Percentiles rank a stretch among this genome's conserved stretches.
phyloP scores from a whole-genome alignment of 768 basidiomycete species.

The Pleurotus tuber-regium region DNA sequence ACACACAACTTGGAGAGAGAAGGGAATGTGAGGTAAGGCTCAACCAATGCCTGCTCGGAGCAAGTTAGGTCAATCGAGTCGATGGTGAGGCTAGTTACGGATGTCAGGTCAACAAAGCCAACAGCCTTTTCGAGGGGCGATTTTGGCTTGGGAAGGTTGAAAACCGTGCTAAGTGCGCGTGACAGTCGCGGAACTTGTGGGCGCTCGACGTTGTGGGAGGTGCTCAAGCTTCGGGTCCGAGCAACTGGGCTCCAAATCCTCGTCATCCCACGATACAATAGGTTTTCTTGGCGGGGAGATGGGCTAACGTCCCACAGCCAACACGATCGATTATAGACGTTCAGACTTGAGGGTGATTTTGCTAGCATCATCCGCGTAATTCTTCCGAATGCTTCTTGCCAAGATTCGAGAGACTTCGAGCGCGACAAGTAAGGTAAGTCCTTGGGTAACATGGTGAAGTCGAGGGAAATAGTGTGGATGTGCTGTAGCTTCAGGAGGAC shows the following conservation, averaged over 20 bases:
- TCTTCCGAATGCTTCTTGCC: neutral
- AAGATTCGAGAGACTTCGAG: neutral
- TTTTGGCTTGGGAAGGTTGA: too few species aligned
- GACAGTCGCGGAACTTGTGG: too few species aligned
- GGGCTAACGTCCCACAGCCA: neutral
- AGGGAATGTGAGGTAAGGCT: slow-evolving; percentile 18
- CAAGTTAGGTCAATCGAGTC: neutral
- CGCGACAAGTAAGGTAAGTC: neutral
- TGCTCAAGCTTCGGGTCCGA: too few species aligned
- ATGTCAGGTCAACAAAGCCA: neutral
- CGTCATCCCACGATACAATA: too few species aligned
- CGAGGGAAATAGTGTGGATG: neutral
- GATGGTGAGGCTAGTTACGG: neutral
- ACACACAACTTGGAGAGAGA: slow-evolving; percentile 17
- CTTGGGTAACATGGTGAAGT: neutral
- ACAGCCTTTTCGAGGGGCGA: neutral
- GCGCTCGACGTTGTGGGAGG: too few species aligned
- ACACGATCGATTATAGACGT: neutral
- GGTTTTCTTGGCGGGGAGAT: too few species aligned
- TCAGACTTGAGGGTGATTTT: neutral
- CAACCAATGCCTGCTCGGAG: neutral
- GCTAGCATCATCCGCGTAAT: neutral
- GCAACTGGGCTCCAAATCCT: too few species aligned
- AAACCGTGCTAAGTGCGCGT: too few species aligned
- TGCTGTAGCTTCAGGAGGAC: neutral